A percentile compares a stretch with the other conserved stretches of the same genome.
Conservation (phyloP, 148 eudicot genomes). For the Tetragonia tetragonoides region DNA sequence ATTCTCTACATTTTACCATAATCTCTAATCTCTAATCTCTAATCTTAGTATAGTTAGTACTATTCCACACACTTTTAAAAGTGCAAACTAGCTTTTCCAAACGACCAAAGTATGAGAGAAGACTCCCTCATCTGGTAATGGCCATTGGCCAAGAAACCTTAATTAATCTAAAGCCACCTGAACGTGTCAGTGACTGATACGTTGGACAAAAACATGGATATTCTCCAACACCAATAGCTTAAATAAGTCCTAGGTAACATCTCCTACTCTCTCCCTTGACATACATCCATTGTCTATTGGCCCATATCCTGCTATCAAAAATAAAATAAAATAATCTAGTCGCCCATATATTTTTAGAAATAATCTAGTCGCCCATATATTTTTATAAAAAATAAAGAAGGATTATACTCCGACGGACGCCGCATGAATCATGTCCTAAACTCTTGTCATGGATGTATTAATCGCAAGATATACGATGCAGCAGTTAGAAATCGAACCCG, state of each 20-base stretch:
- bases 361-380: too few relatives aligned
- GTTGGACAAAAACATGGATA: slow-evolving; percentile 22
- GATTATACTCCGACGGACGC: too few relatives aligned
- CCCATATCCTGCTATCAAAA: not conserved
- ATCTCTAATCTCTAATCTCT: not conserved
- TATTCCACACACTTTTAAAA: too few relatives aligned
- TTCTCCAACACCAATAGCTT: slow-evolving; percentile 5
- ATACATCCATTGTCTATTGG: not conserved
- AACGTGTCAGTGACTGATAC: slow-evolving; percentile 11
- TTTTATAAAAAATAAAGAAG: too few relatives aligned
- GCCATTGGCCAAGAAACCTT: not conserved
- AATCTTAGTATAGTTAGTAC: not conserved
- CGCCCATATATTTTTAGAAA: too few relatives aligned
- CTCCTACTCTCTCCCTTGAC: not conserved
- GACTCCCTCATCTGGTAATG: slow-evolving; percentile 7
- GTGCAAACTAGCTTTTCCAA: too few relatives aligned
- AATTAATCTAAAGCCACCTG: not conserved
- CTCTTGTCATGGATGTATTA: too few relatives aligned
- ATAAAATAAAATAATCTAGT: not conserved
- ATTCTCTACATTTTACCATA: not conserved
- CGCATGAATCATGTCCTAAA: too few relatives aligned
- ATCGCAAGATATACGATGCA: too few relatives aligned
- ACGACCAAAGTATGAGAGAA: not conserved
- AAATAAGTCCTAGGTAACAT: slow-evolving; percentile 27
- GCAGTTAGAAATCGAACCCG: too few relatives aligned